Base-by-base conservation (phyloP, 306 rosid species). In the Citrullus colocynthis region DNA sequence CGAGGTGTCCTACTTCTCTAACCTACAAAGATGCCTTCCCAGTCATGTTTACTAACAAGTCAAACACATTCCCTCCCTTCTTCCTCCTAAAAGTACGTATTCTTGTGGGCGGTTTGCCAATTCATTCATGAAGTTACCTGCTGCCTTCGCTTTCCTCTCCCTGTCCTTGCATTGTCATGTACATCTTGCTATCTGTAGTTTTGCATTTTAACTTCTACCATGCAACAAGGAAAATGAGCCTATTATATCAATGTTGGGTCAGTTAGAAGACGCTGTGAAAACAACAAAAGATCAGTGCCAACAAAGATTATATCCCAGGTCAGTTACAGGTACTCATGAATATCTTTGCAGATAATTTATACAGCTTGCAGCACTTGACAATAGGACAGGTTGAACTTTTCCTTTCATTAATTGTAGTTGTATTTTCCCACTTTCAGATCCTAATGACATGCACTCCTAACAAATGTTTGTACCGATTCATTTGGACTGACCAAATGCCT, bases 331-430 rank as follows among this genome's bases (percentile, higher is more conserved):
- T 90, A 96, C 90, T 91, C 84, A 79, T 64, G 77, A 88, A 89
- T 81, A 90, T 88, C 85, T 93, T 93, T 30, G 91, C 91, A 81
- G 98, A 93, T 85, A 95, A 90, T 76, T 89, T 24, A 82, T 88
- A 75, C 92, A 87, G 88, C 92, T 90, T 81, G 97, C 93, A 48
- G 91, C 96, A 80, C 93, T 84, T 91, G 88, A 37, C 93, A 90
- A 76, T 96, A 90, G 96, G 98, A 90, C 74, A 28, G 39, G 63
- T 20, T 74, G 74, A 65, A 14, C 13, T 48, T 70, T 70, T 48
- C 76, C 56, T 69, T 44, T 69, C 32, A 20, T 44, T 69, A 45
- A 4, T 70, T 14, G 37, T 48, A 13, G 57, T 24, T 70, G 12
- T 70, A 21, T 24, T 45, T 45, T 45, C 21, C 20, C 41, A 5